Conservation (phyloP, 2,329 filamentous ascomycete genomes). For the Leptographium lundbergii region DNA sequence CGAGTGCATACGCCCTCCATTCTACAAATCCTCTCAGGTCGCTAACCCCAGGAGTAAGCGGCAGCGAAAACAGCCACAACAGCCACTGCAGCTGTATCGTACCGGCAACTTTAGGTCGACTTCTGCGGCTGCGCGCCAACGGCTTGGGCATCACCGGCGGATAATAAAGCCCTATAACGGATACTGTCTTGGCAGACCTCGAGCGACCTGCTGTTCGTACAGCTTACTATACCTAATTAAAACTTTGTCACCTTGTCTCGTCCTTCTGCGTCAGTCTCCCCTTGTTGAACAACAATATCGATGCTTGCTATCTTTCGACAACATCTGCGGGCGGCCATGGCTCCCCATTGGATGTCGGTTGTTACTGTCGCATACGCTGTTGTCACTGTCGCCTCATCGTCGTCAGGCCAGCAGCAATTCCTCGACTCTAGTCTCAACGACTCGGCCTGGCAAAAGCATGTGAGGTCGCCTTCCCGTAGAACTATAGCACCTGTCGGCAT, state of each 20-base stretch:
- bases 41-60: background rate
- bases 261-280: too few species aligned
- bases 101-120: background rate
- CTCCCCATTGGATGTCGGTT: slow-evolving; percentile 1
- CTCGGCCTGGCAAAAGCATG: slow-evolving; percentile 25
- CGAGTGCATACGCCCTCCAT: background rate
- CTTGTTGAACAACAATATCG: background rate
- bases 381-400: background rate
- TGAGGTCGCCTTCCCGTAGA: slow-evolving; percentile 22
- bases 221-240: background rate
- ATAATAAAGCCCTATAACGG: background rate
- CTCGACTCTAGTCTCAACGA: slow-evolving; percentile 5
- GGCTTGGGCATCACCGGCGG: background rate
- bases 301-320: background rate
- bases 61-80: background rate
- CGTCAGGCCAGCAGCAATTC: slow-evolving; percentile 4
- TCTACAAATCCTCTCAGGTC: background rate
- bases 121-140: background rate
- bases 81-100: background rate
- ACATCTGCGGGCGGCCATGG: background rate
- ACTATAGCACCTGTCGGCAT: slow-evolving; percentile 21
- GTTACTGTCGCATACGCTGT: background rate
- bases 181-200: background rate
- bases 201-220: background rate
- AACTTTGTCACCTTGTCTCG: background rate